phyloP scores from a whole-genome alignment of 2,329 filamentous ascomycete species.

The Hypoxylon rubiginosum region DNA sequence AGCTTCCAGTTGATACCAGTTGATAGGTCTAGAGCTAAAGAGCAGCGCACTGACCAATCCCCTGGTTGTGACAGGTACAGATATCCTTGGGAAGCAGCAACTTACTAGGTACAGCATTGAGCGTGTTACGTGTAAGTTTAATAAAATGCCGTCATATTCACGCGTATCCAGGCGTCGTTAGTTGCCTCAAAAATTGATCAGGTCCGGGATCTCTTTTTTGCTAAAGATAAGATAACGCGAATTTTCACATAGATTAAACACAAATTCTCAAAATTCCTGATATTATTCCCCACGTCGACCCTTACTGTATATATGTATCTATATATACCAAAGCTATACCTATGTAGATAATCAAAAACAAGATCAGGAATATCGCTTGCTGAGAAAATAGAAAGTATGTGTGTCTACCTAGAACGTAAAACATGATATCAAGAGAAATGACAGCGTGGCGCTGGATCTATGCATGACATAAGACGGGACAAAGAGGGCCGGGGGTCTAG shows the following conservation, averaged over 20 bases:
- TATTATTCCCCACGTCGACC: background rate
- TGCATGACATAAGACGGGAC: background rate
- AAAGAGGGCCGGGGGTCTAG: background rate
- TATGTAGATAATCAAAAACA: background rate
- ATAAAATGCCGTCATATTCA: no score
- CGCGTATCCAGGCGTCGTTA: no score
- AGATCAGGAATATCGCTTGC: conserved; percentile 15
- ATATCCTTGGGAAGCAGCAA: background rate
- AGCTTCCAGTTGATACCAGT: background rate
- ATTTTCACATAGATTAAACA: background rate
- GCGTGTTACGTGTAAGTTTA: background rate
- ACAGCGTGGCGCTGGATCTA: background rate
- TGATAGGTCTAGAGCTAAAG: no score
- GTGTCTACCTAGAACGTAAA: no score
- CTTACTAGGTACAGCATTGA: background rate
- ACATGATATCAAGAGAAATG: background rate
- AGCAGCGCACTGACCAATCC: conserved; percentile 20
- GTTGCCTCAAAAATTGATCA: no score
- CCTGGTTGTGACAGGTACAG: background rate
- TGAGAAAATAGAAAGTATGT: background rate
- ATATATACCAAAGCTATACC: no score
- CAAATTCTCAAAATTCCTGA: background rate
- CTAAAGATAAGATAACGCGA: background rate
- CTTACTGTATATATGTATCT: background rate
- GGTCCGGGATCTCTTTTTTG: no score